These are phyloP conservation scores for Stachybotrys chlorohalonatus DNA, from an alignment of 2,329 filamentous ascomycete species.

Conservation along the genomic window DNA sequence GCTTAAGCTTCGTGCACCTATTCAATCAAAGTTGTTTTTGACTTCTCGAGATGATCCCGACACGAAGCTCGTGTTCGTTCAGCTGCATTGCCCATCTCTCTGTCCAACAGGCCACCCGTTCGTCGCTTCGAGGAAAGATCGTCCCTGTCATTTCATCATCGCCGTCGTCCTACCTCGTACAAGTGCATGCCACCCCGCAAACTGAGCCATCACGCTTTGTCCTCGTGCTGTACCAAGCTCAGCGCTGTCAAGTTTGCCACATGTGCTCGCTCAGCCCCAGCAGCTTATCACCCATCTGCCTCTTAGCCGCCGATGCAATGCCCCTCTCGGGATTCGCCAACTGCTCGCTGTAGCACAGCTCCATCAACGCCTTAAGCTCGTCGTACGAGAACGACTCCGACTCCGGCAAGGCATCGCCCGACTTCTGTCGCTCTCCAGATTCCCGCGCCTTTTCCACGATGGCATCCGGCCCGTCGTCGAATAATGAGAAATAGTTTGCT, in stretches of 20 bases:
- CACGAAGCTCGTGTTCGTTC: too few species aligned
- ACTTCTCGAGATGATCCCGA: too few species aligned
- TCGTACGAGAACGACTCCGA: slow-evolving; percentile 51
- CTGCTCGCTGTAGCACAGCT: slow-evolving; percentile 60
- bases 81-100: too few species aligned
- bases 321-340: slow-evolving; percentile 59
- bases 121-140: too few species aligned
- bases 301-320: slow-evolving; percentile 55
- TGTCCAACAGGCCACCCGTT: too few species aligned
- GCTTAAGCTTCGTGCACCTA: too few species aligned
- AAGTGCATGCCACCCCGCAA: too few species aligned
- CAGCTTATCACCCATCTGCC: slow-evolving; percentile 62
- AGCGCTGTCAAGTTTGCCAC: slow-evolving; percentile 42
- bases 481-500: slow-evolving; percentile 61
- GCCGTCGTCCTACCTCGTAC: not conserved
- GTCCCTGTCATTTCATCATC: not conserved
- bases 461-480: slow-evolving; percentile 54
- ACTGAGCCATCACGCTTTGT: too few species aligned
- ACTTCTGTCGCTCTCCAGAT: slow-evolving; percentile 25
- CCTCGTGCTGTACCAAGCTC: not conserved
- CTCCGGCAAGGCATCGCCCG: slow-evolving; percentile 17
- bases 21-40: too few species aligned
- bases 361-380: slow-evolving; percentile 56
- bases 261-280: slow-evolving; percentile 63
- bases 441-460: slow-evolving; percentile 55